Evolutionary conservation across 177 flowering plant species (phyloP).

Genomic region (Vitis hybrid): DNA sequence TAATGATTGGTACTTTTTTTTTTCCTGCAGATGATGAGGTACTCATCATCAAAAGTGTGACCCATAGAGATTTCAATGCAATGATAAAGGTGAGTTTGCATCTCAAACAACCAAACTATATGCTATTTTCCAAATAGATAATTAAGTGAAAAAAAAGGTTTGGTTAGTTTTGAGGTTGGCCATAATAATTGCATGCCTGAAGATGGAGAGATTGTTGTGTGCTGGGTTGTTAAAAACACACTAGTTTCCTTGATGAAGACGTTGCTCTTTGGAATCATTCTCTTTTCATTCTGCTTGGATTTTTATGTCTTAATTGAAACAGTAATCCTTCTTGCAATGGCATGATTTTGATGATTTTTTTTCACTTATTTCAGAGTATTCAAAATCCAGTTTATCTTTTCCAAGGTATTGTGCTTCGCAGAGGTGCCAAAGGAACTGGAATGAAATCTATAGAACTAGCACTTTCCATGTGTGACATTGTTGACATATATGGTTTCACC

Average conservation of each 20-base stretch:
- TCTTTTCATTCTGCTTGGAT: neutral
- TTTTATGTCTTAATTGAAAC: neutral
- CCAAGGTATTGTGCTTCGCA: slow-evolving; percentile 96
- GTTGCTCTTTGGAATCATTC: neutral
- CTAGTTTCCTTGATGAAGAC: neutral
- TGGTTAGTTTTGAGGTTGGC: neutral
- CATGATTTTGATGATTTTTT: neutral
- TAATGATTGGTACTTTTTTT: neutral
- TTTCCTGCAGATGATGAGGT: slow-evolving; percentile 84
- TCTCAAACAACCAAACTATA: neutral
- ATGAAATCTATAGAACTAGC: slow-evolving; percentile 97
- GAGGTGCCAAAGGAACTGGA: slow-evolving; percentile 99
- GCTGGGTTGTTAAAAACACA: neutral
- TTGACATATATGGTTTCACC: slow-evolving; percentile 96
- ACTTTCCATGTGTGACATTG: slow-evolving; percentile 96
- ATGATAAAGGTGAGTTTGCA: slow-evolving; percentile 80
- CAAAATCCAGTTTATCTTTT: slow-evolving; percentile 97
- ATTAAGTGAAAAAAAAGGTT: neutral
- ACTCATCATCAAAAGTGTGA: slow-evolving; percentile 91
- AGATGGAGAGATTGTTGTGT: neutral
- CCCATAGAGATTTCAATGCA: slow-evolving; percentile 88
- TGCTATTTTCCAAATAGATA: neutral
- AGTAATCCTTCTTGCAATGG: neutral
- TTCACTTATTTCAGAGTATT: slow-evolving; percentile 48
- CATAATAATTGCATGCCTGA: neutral